These are phyloP conservation scores for Anisodus acutangulus DNA, from an alignment of 257 asterid genomes.

Conservation along the genomic window DNA sequence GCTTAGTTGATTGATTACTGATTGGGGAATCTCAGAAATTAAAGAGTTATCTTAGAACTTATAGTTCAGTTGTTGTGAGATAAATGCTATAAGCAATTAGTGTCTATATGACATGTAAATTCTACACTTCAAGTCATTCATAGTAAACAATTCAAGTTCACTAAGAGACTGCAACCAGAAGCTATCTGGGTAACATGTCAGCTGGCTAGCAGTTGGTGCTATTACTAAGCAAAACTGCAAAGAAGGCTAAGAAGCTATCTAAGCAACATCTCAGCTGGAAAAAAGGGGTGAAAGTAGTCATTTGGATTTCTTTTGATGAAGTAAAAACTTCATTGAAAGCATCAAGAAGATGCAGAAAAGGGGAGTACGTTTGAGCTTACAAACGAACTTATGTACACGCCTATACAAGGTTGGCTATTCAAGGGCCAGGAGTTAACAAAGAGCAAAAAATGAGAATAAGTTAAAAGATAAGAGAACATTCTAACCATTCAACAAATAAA, in stretches of 20 bases:
- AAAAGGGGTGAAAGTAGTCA: neutral
- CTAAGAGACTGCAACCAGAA: neutral
- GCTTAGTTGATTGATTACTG: neutral
- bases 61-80: neutral
- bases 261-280: neutral
- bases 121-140: neutral
- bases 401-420: too few relatives aligned
- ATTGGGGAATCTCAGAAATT: neutral
- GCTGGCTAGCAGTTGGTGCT: too few relatives aligned
- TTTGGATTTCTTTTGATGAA: too few relatives aligned
- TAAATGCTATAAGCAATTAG: neutral
- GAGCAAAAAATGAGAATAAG: neutral
- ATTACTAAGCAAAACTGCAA: neutral
- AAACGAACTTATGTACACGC: too few relatives aligned
- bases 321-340: too few relatives aligned
- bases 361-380: too few relatives aligned
- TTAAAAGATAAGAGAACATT: neutral
- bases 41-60: neutral
- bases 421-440: too few relatives aligned
- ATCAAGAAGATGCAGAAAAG: too few relatives aligned
- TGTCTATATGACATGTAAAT: conserved; percentile 11
- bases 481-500: neutral
- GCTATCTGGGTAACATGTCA: neutral
- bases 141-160: neutral
- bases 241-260: neutral